Base-by-base conservation (phyloP, 1,284 basidiomycete species). In the Phellinidium pouzarii region DNA sequence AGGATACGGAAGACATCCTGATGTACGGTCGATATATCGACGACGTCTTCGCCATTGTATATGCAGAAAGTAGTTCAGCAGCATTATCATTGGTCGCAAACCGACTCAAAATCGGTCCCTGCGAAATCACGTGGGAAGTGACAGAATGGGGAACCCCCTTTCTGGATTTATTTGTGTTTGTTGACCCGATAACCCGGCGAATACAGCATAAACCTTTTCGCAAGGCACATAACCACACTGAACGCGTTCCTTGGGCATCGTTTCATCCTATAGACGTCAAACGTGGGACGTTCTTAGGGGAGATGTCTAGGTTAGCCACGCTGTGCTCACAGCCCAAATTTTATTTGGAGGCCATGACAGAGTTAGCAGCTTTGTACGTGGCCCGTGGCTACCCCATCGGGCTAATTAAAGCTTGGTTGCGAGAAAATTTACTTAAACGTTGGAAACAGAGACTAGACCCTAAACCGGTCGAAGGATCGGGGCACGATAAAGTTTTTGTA, bases 1-100 rank as follows among this genome's bases (percentile, higher is more conserved):
- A 53, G 14, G 42, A 63, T 52, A 62, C 59, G 3, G 12, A 5
- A 31, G 11, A 53, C n/a, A 44, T 70, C 31, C 49, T 59, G 0
- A 70, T 69, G 53, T 71, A 70, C 54, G 64, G 68, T 0, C 50
- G 69, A 3, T 73, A 68, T 53, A 70, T 72, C 56, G 69, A 72
- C 55, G 70, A 73, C 51, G 59, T 60, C 46, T 54, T 69, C 14
- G 62, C 56, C 0, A 46, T 72, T 6, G 62, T 71, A 1, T 64
- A 64, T 36, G 68, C 65, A 4, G 7, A 46, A 0, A 58, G 59
- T 27, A 59, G 58, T 48, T 34, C 57, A 3, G 61, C 65, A 40
- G 68, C 63, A 0, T 7, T 66, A 25, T 3, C 11, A 20, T 9
- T 26, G 3, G 43, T 59, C 19, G 29, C 55, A 1, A 29, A 45